Evolutionary conservation across 345 rosid genomes (phyloP).

Genomic region (Streptanthus diversifolius): DNA sequence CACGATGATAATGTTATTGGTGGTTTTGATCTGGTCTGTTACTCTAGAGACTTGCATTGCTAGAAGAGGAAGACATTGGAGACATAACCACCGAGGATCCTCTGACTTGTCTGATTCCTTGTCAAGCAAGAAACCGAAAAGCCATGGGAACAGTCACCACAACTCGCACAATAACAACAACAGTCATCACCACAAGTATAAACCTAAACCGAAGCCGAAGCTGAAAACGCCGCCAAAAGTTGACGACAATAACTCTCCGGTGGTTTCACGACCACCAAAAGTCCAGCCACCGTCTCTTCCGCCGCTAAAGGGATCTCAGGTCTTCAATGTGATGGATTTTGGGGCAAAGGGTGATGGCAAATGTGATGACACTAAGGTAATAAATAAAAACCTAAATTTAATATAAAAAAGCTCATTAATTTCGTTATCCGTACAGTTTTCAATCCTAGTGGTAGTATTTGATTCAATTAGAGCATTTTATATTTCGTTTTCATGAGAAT

Average conservation of each 20-base stretch:
- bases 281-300: conserved; percentile 42
- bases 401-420: neutral
- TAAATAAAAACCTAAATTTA: neutral
- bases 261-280: conserved; percentile 38
- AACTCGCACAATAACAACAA: conserved; percentile 25
- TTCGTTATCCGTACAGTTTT: conserved; percentile 10
- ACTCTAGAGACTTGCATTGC: conserved; percentile 74
- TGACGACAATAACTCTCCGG: conserved; percentile 18
- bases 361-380: conserved; percentile 87
- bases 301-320: conserved; percentile 29
- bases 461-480: conserved; percentile 17
- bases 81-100: conserved; percentile 42
- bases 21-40: conserved; percentile 61
- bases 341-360: conserved; percentile 94
- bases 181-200: conserved; percentile 37
- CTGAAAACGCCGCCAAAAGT: conserved; percentile 25
- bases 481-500: conserved; percentile 24
- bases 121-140: conserved; percentile 54
- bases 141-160: conserved; percentile 35
- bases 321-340: conserved; percentile 63
- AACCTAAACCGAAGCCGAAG: conserved; percentile 45
- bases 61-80: conserved; percentile 80
- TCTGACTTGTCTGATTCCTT: conserved; percentile 40
- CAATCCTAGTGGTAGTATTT: conserved; percentile 12
- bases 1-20: conserved; percentile 52